Base-by-base conservation (phyloP, 371 early-diverging fungal genomes). In the Mortierella sp. region DNA sequence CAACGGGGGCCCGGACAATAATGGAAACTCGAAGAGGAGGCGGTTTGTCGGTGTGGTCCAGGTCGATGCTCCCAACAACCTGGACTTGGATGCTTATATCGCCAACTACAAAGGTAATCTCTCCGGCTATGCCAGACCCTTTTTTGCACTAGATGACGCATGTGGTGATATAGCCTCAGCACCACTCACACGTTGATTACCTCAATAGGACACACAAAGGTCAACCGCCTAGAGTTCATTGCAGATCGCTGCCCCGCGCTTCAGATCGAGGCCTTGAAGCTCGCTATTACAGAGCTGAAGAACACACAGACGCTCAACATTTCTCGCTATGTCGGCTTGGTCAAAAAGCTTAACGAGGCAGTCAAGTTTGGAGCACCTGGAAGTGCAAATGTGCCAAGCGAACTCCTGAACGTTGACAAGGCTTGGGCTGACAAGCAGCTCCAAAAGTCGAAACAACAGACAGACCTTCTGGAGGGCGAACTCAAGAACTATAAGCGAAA, bases 161-260 rank as follows among this genome's bases (percentile, higher is more conserved):
- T n/a, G n/a, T n/a, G n/a, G n/a, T n/a, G n/a, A n/a, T n/a, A n/a
- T n/a, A n/a, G n/a, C n/a, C n/a, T n/a, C n/a, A n/a, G n/a, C n/a
- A n/a, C n/a, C n/a, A n/a, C n/a, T n/a, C n/a, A n/a, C n/a, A n/a
- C n/a, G n/a, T n/a, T 34, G 4, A 10, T 10, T 34, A 34, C 34
- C 34, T 34, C 34, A 34, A 34, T 34, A 92, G 92, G 92, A 19
- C 86, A 83, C 61, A 84, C 90, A 25, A 88, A 86, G 56, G 83
- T 92, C 70, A 83, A 87, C 49, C 86, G 94, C 46, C 85, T 92
- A 19, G 70, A 91, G 47, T 93, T 88, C 67, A 92, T 95, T 56
- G 92, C 91, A 2, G 87, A 88, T 45, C 83, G 86, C n/a, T 92
- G 92, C 66, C 86, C 89, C 1, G 59, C 83, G 27, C 87, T 92